Conservation (phyloP, 495 filamentous ascomycete genomes). For the Aspergillus sparsus region DNA sequence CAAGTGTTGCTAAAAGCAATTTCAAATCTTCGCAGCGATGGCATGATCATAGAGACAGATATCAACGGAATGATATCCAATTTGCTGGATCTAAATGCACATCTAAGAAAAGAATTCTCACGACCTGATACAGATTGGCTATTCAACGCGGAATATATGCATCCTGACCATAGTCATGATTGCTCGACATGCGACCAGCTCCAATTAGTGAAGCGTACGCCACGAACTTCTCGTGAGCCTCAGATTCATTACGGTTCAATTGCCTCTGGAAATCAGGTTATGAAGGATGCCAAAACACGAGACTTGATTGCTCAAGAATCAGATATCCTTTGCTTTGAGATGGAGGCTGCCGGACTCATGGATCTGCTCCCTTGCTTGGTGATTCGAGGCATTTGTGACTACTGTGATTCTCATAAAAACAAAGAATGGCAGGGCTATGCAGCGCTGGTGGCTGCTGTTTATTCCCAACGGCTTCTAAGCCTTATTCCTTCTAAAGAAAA, state of each 20-base stretch:
- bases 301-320: not conserved
- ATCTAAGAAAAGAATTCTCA: too few species aligned
- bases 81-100: too few species aligned
- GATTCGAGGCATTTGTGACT: too few species aligned
- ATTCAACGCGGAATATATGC: too few species aligned
- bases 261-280: not conserved
- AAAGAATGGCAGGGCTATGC: constrained; percentile 10
- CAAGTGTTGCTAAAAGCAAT: constrained; percentile 25
- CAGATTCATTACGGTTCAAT: not conserved
- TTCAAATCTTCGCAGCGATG: too few species aligned
- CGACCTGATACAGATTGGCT: too few species aligned
- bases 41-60: too few species aligned
- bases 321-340: constrained; percentile 1
- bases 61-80: too few species aligned
- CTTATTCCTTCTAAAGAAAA: not conserved
- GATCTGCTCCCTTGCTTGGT: too few species aligned
- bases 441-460: constrained; percentile 5
- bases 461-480: not conserved
- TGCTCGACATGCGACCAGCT: not conserved
- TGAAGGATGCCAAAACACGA: not conserved
- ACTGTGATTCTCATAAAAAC: not conserved
- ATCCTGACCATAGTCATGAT: too few species aligned
- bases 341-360: too few species aligned
- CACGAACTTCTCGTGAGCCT: not conserved
- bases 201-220: not conserved